A percentile compares a stretch with the other conserved stretches of the same genome.
These are phyloP conservation scores for Dictyostelium intermedium DNA, from an alignment of 78 protist species.

Conservation along the genomic window DNA sequence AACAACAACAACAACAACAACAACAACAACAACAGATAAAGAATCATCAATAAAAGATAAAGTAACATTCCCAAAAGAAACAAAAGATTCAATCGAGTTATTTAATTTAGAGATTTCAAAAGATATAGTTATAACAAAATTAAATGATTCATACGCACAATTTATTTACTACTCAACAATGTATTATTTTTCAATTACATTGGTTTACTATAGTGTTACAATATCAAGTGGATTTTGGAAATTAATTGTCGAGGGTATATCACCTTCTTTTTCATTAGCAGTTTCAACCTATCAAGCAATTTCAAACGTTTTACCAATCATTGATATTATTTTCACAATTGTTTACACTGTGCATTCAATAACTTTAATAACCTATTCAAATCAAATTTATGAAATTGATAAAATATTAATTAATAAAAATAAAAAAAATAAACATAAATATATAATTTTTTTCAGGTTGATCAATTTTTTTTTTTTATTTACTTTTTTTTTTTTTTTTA, in stretches of 20 bases:
- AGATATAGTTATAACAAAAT: neutral
- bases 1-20: no score
- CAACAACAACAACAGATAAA: no score
- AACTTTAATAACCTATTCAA: neutral
- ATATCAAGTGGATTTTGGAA: slow-evolving; percentile 4
- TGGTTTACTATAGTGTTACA: neutral
- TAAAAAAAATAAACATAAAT: neutral
- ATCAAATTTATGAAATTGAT: neutral
- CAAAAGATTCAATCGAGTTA: neutral
- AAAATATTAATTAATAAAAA: neutral
- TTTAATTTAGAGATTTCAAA: neutral
- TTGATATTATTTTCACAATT: neutral
- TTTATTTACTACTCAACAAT: neutral
- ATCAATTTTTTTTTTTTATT: no score
- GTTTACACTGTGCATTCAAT: neutral
- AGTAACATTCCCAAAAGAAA: neutral
- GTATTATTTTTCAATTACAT: neutral
- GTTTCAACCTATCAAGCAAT: neutral
- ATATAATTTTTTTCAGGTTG: no score
- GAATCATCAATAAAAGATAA: neutral
- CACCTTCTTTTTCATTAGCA: neutral
- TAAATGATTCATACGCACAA: neutral
- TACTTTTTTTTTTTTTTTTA: no score
- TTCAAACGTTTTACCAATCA: neutral
- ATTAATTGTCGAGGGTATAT: neutral